These are phyloP conservation scores for Xylaria intraflava DNA, from an alignment of 495 filamentous ascomycete genomes.

Conservation along the genomic window DNA sequence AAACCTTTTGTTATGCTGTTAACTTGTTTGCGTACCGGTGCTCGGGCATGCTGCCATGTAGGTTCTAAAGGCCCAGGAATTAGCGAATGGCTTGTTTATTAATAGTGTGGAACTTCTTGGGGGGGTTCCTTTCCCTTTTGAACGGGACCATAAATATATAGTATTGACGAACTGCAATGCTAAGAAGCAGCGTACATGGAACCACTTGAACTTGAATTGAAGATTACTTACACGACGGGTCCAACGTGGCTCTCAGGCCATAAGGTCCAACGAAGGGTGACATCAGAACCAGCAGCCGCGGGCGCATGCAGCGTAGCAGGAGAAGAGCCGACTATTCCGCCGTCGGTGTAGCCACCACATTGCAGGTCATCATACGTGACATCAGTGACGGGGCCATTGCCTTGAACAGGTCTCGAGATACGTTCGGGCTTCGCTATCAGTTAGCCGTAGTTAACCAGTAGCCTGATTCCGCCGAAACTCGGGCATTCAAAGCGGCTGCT, in stretches of 20 bases:
- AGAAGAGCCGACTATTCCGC: constrained; percentile 36
- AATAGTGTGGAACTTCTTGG: no score
- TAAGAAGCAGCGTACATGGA: no score
- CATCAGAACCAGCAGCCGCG: constrained; percentile 47
- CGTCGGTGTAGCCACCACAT: constrained; percentile 35
- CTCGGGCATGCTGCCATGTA: constrained; percentile 7
- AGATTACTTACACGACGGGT: constrained; percentile 58
- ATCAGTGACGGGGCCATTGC: constrained; percentile 47
- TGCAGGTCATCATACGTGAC: constrained; percentile 40
- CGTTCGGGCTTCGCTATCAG: constrained; percentile 23
- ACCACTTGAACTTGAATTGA: no score
- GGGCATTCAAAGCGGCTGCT: neutral
- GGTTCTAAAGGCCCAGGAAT: neutral
- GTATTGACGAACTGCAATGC: no score
- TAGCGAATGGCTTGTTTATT: neutral
- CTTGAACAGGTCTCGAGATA: constrained; percentile 42
- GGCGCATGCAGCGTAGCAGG: constrained; percentile 49
- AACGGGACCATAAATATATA: no score
- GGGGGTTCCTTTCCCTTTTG: no score
- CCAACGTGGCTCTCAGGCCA: constrained; percentile 60
- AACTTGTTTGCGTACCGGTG: neutral
- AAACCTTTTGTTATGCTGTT: neutral
- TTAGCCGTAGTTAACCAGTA: neutral
- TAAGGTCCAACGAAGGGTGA: constrained; percentile 56
- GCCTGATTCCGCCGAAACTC: neutral